Evolutionary conservation across 106 monocot species (phyloP), one percentile per base, ranked within the genome.

Genomic region (Narthecium ossifragum): DNA sequence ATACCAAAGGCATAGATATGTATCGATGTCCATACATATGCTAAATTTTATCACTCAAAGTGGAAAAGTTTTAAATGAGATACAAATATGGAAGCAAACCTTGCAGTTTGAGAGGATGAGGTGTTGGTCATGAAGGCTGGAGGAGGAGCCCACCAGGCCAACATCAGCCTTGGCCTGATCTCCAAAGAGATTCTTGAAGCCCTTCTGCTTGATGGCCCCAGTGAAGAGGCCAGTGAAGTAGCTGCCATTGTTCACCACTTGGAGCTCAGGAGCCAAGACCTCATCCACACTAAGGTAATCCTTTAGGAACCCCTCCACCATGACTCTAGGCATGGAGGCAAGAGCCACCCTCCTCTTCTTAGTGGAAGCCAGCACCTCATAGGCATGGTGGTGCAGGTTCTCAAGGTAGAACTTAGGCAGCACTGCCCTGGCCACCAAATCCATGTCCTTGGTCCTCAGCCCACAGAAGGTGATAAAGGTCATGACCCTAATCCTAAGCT

Each of bases 351-450:
- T 77, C 65, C 62, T 80, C 72, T 59, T 80, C 72, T 67, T 64
- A 2, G 66, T 46, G 10, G 77, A 65, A 8, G 52, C 48, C 46
- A 80, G 10, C 40, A 59, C 73, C 49, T 80, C 71, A 37, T 76
- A 76, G 1, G 53, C 61, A 22, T 75, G 59, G 34, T 58, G 40
- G 54, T 92, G 68, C 57, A 92, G 60, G 34, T 62, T 57, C 62
- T 88, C 92, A 15, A 76, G 23, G 30, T 75, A 88, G 65, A 88
- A 75, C 70, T 88, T 92, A 0, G 92, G 92, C 24, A 88, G 54
- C 6, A 92, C 92, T 0, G 88, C 78, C 46, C 80, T 73, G 5
- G 70, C 66, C 23, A 88, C 92, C 2, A 78, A 49, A 24, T 84
- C 70, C 60, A 76, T 38, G 28, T 81, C 64, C 7, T 45, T 71